Evolutionary conservation across 805 yeast genomes (phyloP).

Genomic region (Saccharomyces mikatae): DNA sequence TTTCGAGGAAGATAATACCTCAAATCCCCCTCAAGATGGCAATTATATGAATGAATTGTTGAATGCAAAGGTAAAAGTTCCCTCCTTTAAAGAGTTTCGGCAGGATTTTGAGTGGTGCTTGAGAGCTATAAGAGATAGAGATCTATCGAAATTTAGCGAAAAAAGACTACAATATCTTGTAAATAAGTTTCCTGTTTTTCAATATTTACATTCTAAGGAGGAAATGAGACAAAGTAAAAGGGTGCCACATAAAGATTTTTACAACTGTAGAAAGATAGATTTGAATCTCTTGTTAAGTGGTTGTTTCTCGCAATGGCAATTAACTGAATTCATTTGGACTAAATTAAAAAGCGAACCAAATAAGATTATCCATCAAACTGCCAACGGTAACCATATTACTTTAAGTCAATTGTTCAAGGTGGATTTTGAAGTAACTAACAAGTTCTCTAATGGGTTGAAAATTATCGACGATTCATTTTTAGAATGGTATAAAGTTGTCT

Average conservation of each 20-base stretch:
- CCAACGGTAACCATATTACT: slow-evolving; percentile 15
- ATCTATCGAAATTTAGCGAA: slow-evolving; percentile 8
- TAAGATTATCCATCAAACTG: slow-evolving; percentile 24
- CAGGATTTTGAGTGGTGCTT: slow-evolving; percentile 22
- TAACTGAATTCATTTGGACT: slow-evolving; percentile 27
- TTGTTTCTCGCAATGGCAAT: slow-evolving; percentile 17
- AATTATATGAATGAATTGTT: neutral
- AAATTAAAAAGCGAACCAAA: slow-evolving; percentile 29
- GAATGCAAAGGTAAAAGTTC: slow-evolving; percentile 3
- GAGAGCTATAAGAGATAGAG: slow-evolving; percentile 5
- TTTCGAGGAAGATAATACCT: neutral
- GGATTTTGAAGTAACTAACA: slow-evolving; percentile 5
- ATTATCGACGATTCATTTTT: slow-evolving; percentile 26
- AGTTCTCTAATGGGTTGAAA: slow-evolving; percentile 15
- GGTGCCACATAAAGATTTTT: slow-evolving; percentile 50
- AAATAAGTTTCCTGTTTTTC: slow-evolving; percentile 28
- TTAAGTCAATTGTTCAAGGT: slow-evolving; percentile 18
- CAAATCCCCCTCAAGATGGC: neutral
- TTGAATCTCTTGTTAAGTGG: slow-evolving; percentile 15
- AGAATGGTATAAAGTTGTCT: slow-evolving; percentile 19
- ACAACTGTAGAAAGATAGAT: slow-evolving; percentile 91
- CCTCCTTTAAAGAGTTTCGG: slow-evolving; percentile 23
- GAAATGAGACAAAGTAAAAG: slow-evolving; percentile 25
- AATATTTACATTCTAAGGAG: slow-evolving; percentile 24
- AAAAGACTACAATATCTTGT: slow-evolving; percentile 24